Evolutionary conservation across 108 stramenopile genomes (phyloP).

Genomic region (Mediolabrus comicus): DNA sequence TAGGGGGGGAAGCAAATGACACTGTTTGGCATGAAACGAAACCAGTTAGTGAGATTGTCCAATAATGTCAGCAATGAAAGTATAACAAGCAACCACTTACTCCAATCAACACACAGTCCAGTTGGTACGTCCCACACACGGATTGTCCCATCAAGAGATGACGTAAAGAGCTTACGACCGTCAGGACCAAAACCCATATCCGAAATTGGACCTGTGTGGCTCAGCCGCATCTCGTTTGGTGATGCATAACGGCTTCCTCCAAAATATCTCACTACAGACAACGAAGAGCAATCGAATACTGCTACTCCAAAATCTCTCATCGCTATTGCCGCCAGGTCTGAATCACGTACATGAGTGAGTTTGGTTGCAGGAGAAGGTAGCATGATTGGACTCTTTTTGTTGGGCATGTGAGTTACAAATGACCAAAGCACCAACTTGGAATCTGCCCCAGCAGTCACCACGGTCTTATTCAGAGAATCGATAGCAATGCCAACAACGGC

Average conservation of each 20-base stretch:
- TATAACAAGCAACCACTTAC: constrained; percentile 7
- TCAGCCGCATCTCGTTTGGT: constrained; percentile 4
- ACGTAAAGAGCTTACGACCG: constrained; percentile 84
- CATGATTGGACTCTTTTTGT: constrained; percentile 74
- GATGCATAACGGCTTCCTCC: constrained; percentile 34
- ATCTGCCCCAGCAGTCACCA: constrained; percentile 85
- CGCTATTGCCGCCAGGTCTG: constrained; percentile 80
- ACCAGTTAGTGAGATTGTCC: constrained; percentile 2
- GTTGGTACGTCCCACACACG: constrained; percentile 97
- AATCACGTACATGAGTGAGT: constrained; percentile 75
- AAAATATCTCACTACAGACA: constrained; percentile 75
- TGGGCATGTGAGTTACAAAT: constrained; percentile 82
- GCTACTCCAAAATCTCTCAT: constrained; percentile 65
- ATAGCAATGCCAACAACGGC: constrained; percentile 92
- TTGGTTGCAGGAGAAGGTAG: constrained; percentile 76
- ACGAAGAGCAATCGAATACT: constrained; percentile 73
- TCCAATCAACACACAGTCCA: constrained; percentile 92
- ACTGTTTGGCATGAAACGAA: constrained; percentile 23
- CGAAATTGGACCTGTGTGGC: constrained; percentile 79
- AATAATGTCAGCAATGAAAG: too few species aligned
- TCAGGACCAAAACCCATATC: constrained; percentile 91
- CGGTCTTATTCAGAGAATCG: constrained; percentile 80
- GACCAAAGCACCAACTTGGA: constrained; percentile 90
- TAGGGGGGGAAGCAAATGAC: constrained; percentile 79
- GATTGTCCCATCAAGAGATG: constrained; percentile 84